Base-by-base conservation (phyloP, 2,329 filamentous ascomycete genomes). In the Claviceps sp. region DNA sequence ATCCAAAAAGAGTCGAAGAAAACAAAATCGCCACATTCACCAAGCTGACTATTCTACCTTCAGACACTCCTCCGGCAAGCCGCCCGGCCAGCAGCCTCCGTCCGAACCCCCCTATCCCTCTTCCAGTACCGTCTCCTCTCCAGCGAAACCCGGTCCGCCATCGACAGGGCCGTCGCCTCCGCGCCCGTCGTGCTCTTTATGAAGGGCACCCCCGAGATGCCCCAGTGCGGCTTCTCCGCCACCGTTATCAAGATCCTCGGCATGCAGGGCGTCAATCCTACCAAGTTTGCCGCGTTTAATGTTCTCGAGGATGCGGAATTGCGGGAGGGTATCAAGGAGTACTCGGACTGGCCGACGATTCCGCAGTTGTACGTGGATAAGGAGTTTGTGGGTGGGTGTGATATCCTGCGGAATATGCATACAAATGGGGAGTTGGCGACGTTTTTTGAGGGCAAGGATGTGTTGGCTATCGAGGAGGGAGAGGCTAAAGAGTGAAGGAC, bases 311-410 rank as follows among this genome's bases (percentile, higher is more conserved):
- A 97, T 67, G 70, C 85, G 4, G 90, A 94, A 65, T 70, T 98
- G 65, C 81, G 93, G 61, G 74, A 83, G 70, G 91, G 93, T 50
- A 95, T 98, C 73, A 98, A 98, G 73, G 91, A 98, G 71, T 98
- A 93, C 75, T 95, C 90, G 1, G 93, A 97, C 66, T 98, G 93
- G 93, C 93, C 93, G 14, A 98, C 93, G 20, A 97, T 98, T 66
- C 93, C 93, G 6, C 93, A 98, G 70, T 77, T 98, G 18, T 98
- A 97, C 70, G 77, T 98, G 49, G 82, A 94, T 57, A 91, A 91
- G 72, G 91, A 98, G 67, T 98, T 98, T 66, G 76, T 98, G 47
- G 93, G 93, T 52, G 93, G 93, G n/a, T 96, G 90, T 67, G 93
- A 98, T 69, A 98, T 98, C 58, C 70, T 98, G 61, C 85, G 97